Percentiles rank a stretch among this genome's conserved stretches.
Conservation (phyloP, 2,329 filamentous ascomycete genomes). For the Cercospora nicotianae region DNA sequence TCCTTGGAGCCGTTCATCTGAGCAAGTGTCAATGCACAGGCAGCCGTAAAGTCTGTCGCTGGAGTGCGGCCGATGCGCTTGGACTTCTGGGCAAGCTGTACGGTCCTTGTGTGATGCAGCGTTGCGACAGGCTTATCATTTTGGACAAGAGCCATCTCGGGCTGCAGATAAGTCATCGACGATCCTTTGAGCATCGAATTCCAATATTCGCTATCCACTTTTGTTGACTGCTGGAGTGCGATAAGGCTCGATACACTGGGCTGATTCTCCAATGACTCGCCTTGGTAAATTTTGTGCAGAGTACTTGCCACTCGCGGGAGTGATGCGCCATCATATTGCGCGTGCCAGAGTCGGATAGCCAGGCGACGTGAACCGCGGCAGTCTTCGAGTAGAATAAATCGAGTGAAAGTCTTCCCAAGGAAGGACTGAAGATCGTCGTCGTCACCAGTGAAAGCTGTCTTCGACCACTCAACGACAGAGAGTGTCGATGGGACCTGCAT, state of each 20-base stretch:
- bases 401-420: not conserved
- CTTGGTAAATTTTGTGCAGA: slow-evolving; percentile 49
- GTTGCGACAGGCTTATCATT: not conserved
- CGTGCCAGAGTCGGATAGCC: slow-evolving; percentile 38
- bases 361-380: not conserved
- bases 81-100: not conserved
- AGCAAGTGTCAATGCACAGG: slow-evolving; percentile 13
- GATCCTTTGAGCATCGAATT: not conserved
- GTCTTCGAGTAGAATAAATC: not conserved
- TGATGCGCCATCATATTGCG: slow-evolving; percentile 51
- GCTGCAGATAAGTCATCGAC: not conserved
- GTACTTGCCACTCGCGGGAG: slow-evolving; percentile 56
- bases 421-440: not conserved
- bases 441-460: not conserved
- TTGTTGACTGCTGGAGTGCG: not conserved
- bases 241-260: not conserved
- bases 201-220: not conserved
- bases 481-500: not conserved
- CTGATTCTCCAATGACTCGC: not conserved
- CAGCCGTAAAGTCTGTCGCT: slow-evolving; percentile 7
- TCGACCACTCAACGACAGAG: not conserved
- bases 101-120: not conserved
- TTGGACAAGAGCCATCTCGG: not conserved
- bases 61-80: not conserved
- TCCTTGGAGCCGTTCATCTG: not conserved